phyloP scores from a whole-genome alignment of 768 basidiomycete genomes.

The Gymnopilus junonius region DNA sequence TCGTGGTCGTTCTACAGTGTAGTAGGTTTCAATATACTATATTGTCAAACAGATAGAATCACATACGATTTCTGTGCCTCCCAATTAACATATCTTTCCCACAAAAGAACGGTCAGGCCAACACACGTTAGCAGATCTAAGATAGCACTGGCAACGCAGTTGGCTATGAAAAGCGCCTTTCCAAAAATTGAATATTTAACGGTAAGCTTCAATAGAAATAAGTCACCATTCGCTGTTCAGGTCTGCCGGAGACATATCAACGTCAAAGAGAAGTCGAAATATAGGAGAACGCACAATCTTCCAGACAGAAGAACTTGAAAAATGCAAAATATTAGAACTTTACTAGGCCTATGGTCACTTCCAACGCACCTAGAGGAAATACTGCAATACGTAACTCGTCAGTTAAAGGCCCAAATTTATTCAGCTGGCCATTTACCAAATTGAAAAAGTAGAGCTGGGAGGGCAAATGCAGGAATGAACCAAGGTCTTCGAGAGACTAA shows the following conservation, averaged over 20 bases:
- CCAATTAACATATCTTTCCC: neutral
- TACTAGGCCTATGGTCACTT: neutral
- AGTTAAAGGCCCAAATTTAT: too few species aligned
- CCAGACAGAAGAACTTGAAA: neutral
- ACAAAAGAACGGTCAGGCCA: neutral
- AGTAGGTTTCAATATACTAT: neutral
- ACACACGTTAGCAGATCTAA: neutral
- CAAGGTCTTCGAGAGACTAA: neutral
- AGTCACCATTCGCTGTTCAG: neutral
- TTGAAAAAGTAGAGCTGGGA: neutral
- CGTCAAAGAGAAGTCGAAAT: neutral
- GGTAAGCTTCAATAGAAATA: neutral
- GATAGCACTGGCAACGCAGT: neutral
- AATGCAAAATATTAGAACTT: neutral
- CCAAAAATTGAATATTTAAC: neutral
- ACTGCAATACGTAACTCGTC: neutral
- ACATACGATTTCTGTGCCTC: neutral
- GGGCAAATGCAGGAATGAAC: neutral
- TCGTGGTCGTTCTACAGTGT: neutral
- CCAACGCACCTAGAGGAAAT: neutral
- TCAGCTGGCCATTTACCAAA: neutral
- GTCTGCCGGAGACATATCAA: neutral
- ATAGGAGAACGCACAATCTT: neutral
- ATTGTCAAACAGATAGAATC: neutral
- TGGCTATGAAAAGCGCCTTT: neutral